phyloP scores from a whole-genome alignment of 2,329 filamentous ascomycete genomes.

The Annulohypoxylon truncatum region DNA sequence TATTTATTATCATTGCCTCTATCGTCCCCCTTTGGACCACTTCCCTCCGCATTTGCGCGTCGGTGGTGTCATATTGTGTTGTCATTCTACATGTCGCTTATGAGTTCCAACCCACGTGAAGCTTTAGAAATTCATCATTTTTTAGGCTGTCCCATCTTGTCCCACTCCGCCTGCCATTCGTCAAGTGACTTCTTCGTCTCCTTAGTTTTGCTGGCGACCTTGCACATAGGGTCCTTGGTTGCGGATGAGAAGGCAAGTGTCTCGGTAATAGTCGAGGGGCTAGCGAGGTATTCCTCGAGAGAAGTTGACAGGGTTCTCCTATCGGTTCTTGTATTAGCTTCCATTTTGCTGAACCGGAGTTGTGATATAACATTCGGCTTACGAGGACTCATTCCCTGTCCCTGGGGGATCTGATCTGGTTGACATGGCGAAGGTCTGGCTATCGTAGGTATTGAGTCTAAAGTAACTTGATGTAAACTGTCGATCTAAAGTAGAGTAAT shows the following conservation, averaged over 20 bases:
- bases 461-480: background rate
- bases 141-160: background rate
- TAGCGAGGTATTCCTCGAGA: conserved; percentile 5
- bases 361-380: background rate
- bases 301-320: background rate
- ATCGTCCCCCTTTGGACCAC: background rate
- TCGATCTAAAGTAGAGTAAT: background rate
- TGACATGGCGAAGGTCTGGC: background rate
- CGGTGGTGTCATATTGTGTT: background rate
- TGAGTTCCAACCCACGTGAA: background rate
- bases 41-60: background rate
- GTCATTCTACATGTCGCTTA: background rate
- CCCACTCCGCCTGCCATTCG: conserved; percentile 9
- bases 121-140: background rate
- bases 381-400: background rate
- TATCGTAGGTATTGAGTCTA: background rate
- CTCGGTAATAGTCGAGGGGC: conserved; percentile 3
- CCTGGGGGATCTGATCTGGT: background rate
- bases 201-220: background rate
- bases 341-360: background rate
- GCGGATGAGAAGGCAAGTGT: background rate
- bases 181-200: conserved; percentile 4
- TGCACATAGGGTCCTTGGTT: background rate
- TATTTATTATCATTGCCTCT: too few species aligned
- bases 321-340: background rate